These are phyloP conservation scores for Suillus ampliporus DNA, from an alignment of 768 basidiomycete genomes.

Conservation along the genomic window DNA sequence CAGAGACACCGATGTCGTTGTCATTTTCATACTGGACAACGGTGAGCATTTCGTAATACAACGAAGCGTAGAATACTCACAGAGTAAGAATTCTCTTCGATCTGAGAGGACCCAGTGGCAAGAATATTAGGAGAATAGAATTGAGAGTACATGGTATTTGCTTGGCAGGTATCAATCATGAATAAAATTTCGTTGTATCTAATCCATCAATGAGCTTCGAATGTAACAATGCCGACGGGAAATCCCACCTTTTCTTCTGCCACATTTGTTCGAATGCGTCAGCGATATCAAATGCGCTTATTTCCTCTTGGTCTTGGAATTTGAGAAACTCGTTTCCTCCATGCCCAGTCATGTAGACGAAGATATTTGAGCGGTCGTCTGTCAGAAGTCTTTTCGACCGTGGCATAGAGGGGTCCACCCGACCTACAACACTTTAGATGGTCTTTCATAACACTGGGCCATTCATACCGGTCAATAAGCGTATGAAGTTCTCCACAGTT, in stretches of 20 bases:
- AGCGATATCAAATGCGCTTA: constrained; percentile 95
- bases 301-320: constrained; percentile 98
- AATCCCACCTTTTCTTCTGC: constrained; percentile 84
- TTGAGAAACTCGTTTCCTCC: constrained; percentile 99
- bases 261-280: constrained; percentile 99
- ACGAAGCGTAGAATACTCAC: constrained; percentile 47
- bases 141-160: constrained; percentile 93
- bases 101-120: constrained; percentile 83
- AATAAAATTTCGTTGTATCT: constrained; percentile 97
- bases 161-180: constrained; percentile 99
- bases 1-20: constrained; percentile 91
- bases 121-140: constrained; percentile 93
- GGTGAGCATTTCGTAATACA: constrained; percentile 7
- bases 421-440: constrained; percentile 54
- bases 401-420: constrained; percentile 83
- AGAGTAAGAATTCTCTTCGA: constrained; percentile 93
- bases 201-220: constrained; percentile 1
- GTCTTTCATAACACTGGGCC: background rate
- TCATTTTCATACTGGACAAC: constrained; percentile 83
- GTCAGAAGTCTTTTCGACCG: constrained; percentile 91
- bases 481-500: constrained; percentile 93
- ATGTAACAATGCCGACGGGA: background rate
- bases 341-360: constrained; percentile 98
- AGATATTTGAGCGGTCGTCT: constrained; percentile 90
- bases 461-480: constrained; percentile 84